phyloP scores from a whole-genome alignment of 495 filamentous ascomycete genomes.

The Cercophora samala region DNA sequence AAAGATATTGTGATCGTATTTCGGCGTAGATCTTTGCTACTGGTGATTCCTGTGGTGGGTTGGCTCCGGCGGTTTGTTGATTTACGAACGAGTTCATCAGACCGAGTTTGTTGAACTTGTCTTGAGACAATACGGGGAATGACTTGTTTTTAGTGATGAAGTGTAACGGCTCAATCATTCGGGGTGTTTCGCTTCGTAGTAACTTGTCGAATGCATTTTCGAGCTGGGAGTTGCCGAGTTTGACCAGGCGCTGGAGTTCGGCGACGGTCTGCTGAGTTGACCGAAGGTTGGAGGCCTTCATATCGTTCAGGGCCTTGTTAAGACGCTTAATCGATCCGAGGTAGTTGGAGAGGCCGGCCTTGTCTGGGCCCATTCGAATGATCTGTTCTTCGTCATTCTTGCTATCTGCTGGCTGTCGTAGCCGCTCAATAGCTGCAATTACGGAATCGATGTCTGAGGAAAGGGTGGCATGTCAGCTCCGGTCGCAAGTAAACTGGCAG shows the following conservation, averaged over 20 bases:
- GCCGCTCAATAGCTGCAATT: slow-evolving; percentile 77
- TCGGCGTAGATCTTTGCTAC: slow-evolving; percentile 75
- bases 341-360: slow-evolving; percentile 78
- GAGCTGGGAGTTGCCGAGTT: slow-evolving; percentile 71
- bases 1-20: slow-evolving; percentile 79
- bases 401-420: slow-evolving; percentile 83
- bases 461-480: background rate
- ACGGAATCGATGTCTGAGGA: slow-evolving; percentile 77
- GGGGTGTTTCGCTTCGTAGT: slow-evolving; percentile 63
- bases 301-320: slow-evolving; percentile 71
- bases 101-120: slow-evolving; percentile 48
- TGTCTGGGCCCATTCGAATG: slow-evolving; percentile 78
- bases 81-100: slow-evolving; percentile 50
- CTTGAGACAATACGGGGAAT: slow-evolving; percentile 47
- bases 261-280: slow-evolving; percentile 86
- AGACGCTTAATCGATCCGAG: slow-evolving; percentile 84
- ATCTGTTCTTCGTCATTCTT: slow-evolving; percentile 86
- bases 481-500: background rate
- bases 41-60: slow-evolving; percentile 59
- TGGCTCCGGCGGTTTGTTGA: slow-evolving; percentile 29
- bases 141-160: slow-evolving; percentile 82
- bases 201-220: slow-evolving; percentile 77
- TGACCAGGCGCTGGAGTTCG: slow-evolving; percentile 73
- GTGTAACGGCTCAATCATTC: slow-evolving; percentile 81
- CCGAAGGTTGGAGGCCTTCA: slow-evolving; percentile 80